These are phyloP conservation scores for Cylindrotheca fusiformis DNA, from an alignment of 108 stramenopile genomes.

Conservation along the genomic window DNA sequence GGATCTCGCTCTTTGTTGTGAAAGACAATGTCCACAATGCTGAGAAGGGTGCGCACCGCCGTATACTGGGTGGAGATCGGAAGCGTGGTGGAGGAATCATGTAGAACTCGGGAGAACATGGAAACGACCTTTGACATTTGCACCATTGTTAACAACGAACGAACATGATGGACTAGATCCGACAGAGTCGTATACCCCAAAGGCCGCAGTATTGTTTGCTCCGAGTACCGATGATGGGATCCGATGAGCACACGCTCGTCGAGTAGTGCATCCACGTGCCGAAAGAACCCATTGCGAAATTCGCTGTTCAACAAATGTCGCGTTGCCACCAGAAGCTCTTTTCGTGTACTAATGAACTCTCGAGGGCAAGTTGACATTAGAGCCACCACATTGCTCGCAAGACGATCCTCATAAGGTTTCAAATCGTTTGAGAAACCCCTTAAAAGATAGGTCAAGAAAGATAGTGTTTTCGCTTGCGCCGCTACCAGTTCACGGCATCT, in stretches of 20 bases:
- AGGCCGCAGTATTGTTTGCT: constrained; percentile 71
- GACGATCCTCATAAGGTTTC: constrained; percentile 75
- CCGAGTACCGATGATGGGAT: constrained; percentile 33
- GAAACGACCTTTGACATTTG: constrained; percentile 86
- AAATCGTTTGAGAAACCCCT: constrained; percentile 72
- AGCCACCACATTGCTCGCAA: constrained; percentile 74
- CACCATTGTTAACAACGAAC: constrained; percentile 59
- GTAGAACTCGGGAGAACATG: constrained; percentile 86
- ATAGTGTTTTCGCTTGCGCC: constrained; percentile 89
- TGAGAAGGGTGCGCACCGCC: constrained; percentile 82
- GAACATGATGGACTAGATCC: constrained; percentile 87
- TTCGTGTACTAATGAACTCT: constrained; percentile 74
- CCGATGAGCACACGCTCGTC: constrained; percentile 85
- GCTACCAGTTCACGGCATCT: constrained; percentile 65
- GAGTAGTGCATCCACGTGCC: constrained; percentile 85
- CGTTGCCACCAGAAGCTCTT: constrained; percentile 88
- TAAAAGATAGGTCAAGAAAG: constrained; percentile 89
- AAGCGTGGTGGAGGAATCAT: constrained; percentile 70
- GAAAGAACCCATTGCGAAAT: constrained; percentile 86
- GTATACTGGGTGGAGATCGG: constrained; percentile 86
- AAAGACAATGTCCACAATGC: constrained; percentile 86
- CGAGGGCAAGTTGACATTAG: constrained; percentile 83
- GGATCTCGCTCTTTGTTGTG: constrained; percentile 79
- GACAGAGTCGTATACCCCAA: constrained; percentile 90
- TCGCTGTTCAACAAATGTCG: constrained; percentile 91